phyloP scores from a whole-genome alignment of 495 filamentous ascomycete genomes.

The Hypoxylon trugodes region DNA sequence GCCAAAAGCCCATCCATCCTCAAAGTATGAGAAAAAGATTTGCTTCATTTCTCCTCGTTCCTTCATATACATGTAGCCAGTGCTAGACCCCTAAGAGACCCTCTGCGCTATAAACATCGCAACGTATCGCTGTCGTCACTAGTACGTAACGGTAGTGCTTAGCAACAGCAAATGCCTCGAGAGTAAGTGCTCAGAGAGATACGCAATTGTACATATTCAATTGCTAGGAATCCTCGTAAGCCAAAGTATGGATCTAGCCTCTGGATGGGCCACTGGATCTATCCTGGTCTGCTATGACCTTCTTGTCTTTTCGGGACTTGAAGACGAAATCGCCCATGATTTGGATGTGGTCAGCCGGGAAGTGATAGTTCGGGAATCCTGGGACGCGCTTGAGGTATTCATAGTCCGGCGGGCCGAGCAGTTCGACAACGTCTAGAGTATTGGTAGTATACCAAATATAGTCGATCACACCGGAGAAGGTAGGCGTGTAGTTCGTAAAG shows the following conservation, averaged over 20 bases:
- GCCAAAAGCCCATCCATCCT: slow-evolving; percentile 33
- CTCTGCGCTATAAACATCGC: background rate
- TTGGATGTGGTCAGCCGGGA: slow-evolving; percentile 95
- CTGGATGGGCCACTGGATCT: slow-evolving; percentile 48
- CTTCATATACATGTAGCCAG: slow-evolving; percentile 35
- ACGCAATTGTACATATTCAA: background rate
- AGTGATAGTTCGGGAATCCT: slow-evolving; percentile 96
- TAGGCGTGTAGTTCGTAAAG: slow-evolving; percentile 96
- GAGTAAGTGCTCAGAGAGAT: background rate
- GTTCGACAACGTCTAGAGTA: slow-evolving; percentile 81
- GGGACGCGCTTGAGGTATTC: slow-evolving; percentile 90
- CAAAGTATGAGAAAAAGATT: slow-evolving; percentile 42
- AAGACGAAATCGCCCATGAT: slow-evolving; percentile 91
- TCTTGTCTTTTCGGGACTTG: slow-evolving; percentile 85
- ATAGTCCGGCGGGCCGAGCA: slow-evolving; percentile 90
- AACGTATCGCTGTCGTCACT: slow-evolving; percentile 10
- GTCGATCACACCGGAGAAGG: slow-evolving; percentile 89
- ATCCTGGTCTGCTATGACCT: slow-evolving; percentile 65
- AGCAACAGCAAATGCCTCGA: background rate
- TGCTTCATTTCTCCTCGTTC: slow-evolving; percentile 28
- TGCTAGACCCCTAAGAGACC: background rate
- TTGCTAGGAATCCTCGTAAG: background rate
- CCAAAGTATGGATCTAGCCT: background rate
- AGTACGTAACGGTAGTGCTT: background rate
- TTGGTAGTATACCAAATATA: slow-evolving; percentile 98